A percentile compares a stretch with the other conserved stretches of the same genome.
Evolutionary conservation across 2,329 filamentous ascomycete genomes (phyloP).

Genomic region (Colletotrichum sp.): DNA sequence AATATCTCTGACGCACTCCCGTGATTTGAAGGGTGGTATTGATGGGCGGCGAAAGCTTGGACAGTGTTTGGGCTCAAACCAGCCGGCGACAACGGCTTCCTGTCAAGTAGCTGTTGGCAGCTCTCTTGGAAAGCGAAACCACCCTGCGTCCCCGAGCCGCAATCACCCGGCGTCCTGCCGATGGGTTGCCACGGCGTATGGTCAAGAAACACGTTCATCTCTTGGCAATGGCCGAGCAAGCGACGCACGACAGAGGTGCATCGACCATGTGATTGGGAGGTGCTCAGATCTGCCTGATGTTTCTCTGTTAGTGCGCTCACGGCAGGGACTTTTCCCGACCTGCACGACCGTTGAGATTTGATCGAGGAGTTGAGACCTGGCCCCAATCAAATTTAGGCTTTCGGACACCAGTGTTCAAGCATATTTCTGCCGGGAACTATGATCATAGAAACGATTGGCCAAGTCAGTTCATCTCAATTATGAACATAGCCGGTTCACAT

Average conservation of each 20-base stretch:
- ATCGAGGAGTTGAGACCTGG: not conserved
- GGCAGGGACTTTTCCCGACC: not conserved
- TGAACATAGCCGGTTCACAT: not conserved
- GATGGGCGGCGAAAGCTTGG: conserved; percentile 1
- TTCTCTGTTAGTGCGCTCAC: not conserved
- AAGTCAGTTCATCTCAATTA: not conserved
- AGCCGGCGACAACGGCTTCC: not conserved
- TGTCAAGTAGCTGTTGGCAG: not conserved
- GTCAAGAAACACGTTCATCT: not conserved
- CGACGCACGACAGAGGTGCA: not conserved
- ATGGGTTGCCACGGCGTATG: not conserved
- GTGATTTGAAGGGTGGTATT: not conserved
- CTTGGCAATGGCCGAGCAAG: not conserved
- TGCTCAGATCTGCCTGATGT: not conserved
- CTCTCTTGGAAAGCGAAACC: not conserved
- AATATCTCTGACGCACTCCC: not conserved
- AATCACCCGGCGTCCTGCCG: not conserved
- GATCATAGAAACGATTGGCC: not conserved
- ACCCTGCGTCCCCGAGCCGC: not conserved
- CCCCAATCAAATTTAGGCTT: not conserved
- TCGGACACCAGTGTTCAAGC: not conserved
- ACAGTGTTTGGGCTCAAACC: conserved; percentile 3
- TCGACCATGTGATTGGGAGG: not conserved
- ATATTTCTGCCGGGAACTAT: not conserved
- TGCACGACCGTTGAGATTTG: not conserved